Base-by-base conservation (phyloP, 2,329 filamentous ascomycete genomes). In the Ascomycota sp. region DNA sequence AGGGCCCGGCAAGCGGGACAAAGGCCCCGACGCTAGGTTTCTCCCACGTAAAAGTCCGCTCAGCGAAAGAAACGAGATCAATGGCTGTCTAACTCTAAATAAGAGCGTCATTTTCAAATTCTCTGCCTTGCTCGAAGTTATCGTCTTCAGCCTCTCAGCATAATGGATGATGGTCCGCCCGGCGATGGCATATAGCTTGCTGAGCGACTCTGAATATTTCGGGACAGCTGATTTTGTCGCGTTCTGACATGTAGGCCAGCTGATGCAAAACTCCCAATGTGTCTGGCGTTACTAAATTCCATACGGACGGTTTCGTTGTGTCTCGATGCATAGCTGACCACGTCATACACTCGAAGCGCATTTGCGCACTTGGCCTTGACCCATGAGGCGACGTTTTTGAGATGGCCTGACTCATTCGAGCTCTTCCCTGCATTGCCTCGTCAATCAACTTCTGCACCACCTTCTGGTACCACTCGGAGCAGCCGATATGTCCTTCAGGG, bases 241-340 rank as follows among this genome's bases (percentile, higher is more conserved):
- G 75, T 52, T 89, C 72, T 45, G 83, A 69, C 12, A 52, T 52
- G 36, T 73, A 64, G 30, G 83, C 82, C 15, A 85, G 63, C 4
- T 53, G 56, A 33, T 59, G 57, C 23, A 86, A 61, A 23, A 42
- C 37, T n/a, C 58, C 61, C 35, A 0, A 43, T 48, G 1, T 30
- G 19, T 37, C 50, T 43, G 25, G 40, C 41, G 23, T 47, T 38
- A 7, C 39, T 30, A 3, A 78, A 43, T 2, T 40, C 40, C 1
- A 43, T 36, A 19, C 45, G 43, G 7, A 61, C 48, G 1, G 57
- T 57, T 23, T 47, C 40, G 35, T 69, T 63, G 46, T 72, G 64
- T 8, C 45, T 51, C 39, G 60, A 61, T 38, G 59, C 48, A 41
- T 66, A 72, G n/a, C 50, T 45, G 12, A 67, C 64, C 28, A 62